Conservation (phyloP, 2,329 filamentous ascomycete genomes). For the Chaetomiaceae sp. region DNA sequence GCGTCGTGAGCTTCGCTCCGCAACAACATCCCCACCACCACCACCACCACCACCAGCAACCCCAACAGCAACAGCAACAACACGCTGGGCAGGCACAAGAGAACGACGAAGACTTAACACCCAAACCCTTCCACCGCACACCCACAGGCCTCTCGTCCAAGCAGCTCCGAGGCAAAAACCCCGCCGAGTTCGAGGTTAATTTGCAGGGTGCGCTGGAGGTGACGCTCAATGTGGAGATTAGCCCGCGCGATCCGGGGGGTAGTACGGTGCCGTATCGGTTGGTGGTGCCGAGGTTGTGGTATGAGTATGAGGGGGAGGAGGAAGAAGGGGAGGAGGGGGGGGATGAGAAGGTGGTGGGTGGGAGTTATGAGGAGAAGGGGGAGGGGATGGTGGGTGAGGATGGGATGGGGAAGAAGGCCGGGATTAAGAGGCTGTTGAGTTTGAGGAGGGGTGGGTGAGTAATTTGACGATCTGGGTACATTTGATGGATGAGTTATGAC, state of each 20-base stretch:
- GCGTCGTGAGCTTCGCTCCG: not conserved
- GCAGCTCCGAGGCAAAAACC: constrained; percentile 33
- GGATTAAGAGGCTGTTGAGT: constrained; percentile 44
- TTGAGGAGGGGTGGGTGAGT: constrained; percentile 33
- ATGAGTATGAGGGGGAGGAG: constrained; percentile 44
- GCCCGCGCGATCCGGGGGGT: constrained; percentile 76
- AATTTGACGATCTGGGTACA: no score
- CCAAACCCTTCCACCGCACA: constrained; percentile 58
- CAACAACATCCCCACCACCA: not conserved
- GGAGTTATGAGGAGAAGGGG: constrained; percentile 20
- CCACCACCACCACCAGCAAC: not conserved
- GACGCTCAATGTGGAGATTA: constrained; percentile 84
- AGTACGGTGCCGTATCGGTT: constrained; percentile 84
- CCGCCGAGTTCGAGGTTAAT: constrained; percentile 56
- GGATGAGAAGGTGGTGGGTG: constrained; percentile 16
- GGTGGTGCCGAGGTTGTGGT: constrained; percentile 73
- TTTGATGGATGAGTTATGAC: not conserved
- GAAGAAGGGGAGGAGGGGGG: not conserved
- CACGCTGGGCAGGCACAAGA: no score
- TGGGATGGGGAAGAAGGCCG: constrained; percentile 20
- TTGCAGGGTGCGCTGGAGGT: constrained; percentile 82
- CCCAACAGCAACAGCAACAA: not conserved
- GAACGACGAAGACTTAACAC: constrained; percentile 13
- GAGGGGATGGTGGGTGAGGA: constrained; percentile 10
- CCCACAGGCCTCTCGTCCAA: constrained; percentile 65